These are phyloP conservation scores for Cladosporium cucumerinum DNA, from an alignment of 2,329 filamentous ascomycete genomes.

Conservation along the genomic window DNA sequence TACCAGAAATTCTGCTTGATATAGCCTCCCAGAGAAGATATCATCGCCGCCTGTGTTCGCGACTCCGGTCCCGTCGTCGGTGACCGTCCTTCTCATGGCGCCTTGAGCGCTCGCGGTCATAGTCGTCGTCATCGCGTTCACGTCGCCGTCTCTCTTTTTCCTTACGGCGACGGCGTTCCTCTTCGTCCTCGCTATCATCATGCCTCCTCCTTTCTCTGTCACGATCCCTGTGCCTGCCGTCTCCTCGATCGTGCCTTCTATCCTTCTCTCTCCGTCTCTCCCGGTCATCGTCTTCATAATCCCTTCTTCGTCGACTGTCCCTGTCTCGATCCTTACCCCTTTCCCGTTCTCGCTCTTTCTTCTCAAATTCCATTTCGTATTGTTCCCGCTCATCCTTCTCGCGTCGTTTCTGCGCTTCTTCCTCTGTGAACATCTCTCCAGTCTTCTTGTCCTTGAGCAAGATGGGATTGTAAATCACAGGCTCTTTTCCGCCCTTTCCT, in stretches of 20 bases:
- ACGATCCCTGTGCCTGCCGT: constrained; percentile 17
- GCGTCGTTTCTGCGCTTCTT: constrained; percentile 51
- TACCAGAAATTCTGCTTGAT: background rate
- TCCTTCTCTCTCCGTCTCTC: constrained; percentile 13
- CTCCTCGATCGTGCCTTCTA: constrained; percentile 7
- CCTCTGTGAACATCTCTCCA: constrained; percentile 60
- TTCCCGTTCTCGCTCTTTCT: constrained; percentile 39
- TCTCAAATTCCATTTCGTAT: constrained; percentile 41
- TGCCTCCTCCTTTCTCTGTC: constrained; percentile 22
- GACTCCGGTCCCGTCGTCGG: constrained; percentile 20
- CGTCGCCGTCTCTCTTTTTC: constrained; percentile 24
- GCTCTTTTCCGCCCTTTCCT: constrained; percentile 52
- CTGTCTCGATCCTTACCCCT: constrained; percentile 25
- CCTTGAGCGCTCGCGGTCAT: constrained; percentile 21
- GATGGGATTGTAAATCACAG: constrained; percentile 60
- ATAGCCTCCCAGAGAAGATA: background rate
- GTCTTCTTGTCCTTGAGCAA: constrained; percentile 60
- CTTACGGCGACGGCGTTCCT: constrained; percentile 25
- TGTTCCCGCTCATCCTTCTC: constrained; percentile 49
- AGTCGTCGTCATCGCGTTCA: constrained; percentile 22
- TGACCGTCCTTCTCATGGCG: constrained; percentile 25
- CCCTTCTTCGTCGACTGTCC: constrained; percentile 28
- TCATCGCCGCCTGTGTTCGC: constrained; percentile 18
- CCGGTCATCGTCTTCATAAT: constrained; percentile 19
- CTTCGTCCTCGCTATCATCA: constrained; percentile 29